A percentile compares a stretch with the other conserved stretches of the same genome.
Conservation (phyloP, 1,284 basidiomycete genomes). For the Kalmanozyma brasiliensis region DNA sequence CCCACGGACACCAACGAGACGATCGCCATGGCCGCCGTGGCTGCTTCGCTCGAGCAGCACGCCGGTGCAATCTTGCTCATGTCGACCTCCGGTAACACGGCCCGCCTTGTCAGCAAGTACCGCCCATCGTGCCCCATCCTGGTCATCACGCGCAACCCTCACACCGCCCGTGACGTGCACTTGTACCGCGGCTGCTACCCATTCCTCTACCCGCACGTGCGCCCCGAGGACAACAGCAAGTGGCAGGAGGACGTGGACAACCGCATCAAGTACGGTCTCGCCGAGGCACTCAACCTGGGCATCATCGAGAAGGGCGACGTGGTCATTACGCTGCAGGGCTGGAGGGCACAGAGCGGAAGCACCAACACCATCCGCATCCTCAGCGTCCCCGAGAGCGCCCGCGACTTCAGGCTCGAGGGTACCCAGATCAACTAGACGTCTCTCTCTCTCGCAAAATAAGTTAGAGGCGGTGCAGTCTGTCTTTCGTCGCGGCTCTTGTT, state of each 20-base stretch:
- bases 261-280: conserved; percentile 79
- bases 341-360: conserved; percentile 96
- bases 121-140: conserved; percentile 90
- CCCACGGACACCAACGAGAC: conserved; percentile 67
- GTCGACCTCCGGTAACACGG: conserved; percentile 91
- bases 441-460: no score
- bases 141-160: conserved; percentile 91
- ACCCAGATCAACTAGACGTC: conserved; percentile 27
- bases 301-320: conserved; percentile 90
- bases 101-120: conserved; percentile 96
- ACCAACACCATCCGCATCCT: conserved; percentile 70
- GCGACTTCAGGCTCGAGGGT: conserved; percentile 64
- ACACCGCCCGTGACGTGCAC: conserved; percentile 96
- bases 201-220: conserved; percentile 92
- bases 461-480: not conserved
- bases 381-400: conserved; percentile 57
- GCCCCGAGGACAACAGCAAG: conserved; percentile 82
- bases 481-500: conserved; percentile 4
- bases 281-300: conserved; percentile 84
- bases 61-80: conserved; percentile 82
- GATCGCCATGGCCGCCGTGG: conserved; percentile 66
- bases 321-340: conserved; percentile 95
- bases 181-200: conserved; percentile 97
- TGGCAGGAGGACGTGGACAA: conserved; percentile 94
- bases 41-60: conserved; percentile 66